Conservation (phyloP, 257 asterid genomes). For the Coffea eugenioides region DNA sequence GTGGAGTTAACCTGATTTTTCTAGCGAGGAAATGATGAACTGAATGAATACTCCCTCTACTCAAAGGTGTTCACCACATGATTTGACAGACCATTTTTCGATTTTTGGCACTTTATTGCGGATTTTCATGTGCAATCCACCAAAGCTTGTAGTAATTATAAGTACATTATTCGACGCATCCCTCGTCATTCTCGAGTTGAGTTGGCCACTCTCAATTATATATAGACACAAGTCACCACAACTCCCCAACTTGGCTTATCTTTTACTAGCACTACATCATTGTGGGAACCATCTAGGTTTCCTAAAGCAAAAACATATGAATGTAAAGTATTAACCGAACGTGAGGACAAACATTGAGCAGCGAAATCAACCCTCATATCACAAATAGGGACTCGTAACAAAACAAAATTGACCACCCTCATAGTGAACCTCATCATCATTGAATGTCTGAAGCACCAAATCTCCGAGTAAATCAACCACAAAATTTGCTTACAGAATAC, state of each 20-base stretch:
- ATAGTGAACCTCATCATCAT: neutral
- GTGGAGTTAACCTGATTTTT: neutral
- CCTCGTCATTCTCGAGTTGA: slow-evolving; percentile 29
- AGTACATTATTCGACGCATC: slow-evolving; percentile 12
- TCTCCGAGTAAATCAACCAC: neutral
- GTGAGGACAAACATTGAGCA: slow-evolving; percentile 22
- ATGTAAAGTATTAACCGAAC: neutral
- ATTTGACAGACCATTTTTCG: slow-evolving; percentile 27
- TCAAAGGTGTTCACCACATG: slow-evolving; percentile 18
- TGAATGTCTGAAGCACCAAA: neutral
- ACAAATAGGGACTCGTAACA: neutral
- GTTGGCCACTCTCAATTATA: slow-evolving; percentile 22
- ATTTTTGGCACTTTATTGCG: slow-evolving; percentile 12
- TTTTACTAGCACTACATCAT: slow-evolving; percentile 30
- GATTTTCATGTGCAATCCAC: slow-evolving; percentile 21
- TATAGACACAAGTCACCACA: neutral
- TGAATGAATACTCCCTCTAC: slow-evolving; percentile 1
- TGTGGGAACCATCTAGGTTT: slow-evolving; percentile 38
- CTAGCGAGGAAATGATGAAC: neutral
- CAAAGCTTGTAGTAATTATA: slow-evolving; percentile 7
- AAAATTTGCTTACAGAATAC: neutral
- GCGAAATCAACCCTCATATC: neutral
- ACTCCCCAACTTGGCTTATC: slow-evolving; percentile 24
- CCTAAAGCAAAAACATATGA: slow-evolving; percentile 34
- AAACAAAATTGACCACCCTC: neutral